phyloP scores from a whole-genome alignment of 495 filamentous ascomycete species.

The Amorphotheca resinae region DNA sequence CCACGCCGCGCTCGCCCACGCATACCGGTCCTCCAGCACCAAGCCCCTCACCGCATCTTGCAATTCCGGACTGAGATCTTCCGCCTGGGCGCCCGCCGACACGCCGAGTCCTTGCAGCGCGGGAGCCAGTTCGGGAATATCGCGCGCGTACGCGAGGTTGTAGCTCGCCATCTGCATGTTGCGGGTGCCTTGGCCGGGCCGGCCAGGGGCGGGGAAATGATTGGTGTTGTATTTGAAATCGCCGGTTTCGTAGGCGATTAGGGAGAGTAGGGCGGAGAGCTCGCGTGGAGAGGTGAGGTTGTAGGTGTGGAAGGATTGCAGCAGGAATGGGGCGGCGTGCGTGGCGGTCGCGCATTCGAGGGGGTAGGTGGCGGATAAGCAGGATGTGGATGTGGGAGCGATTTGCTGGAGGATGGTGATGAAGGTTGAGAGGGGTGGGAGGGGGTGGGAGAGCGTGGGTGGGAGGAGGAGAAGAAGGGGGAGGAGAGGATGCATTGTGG shows the following conservation, averaged over 20 bases:
- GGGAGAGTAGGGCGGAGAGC: conserved; percentile 47
- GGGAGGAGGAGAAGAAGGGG: not conserved
- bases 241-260: conserved; percentile 56
- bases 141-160: conserved; percentile 51
- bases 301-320: conserved; percentile 43
- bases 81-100: conserved; percentile 12
- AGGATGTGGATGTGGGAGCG: conserved; percentile 15
- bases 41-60: conserved; percentile 42
- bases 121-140: conserved; percentile 35
- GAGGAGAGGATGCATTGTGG: no score
- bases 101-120: conserved; percentile 26
- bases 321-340: conserved; percentile 46
- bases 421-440: no score
- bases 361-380: conserved; percentile 8
- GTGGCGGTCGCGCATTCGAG: conserved; percentile 55
- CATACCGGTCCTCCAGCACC: conserved; percentile 45
- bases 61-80: conserved; percentile 18
- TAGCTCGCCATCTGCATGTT: conserved; percentile 60
- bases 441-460: not conserved
- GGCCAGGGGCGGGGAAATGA: conserved; percentile 45
- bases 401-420: conserved; percentile 10
- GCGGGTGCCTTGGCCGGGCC: conserved; percentile 62
- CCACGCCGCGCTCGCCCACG: conserved; percentile 69
- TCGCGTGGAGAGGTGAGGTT: conserved; percentile 38
- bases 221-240: conserved; percentile 60